A percentile compares a stretch with the other conserved stretches of the same genome.
phyloP scores from a whole-genome alignment of 768 basidiomycete species.

The Termitomyces sp. region DNA sequence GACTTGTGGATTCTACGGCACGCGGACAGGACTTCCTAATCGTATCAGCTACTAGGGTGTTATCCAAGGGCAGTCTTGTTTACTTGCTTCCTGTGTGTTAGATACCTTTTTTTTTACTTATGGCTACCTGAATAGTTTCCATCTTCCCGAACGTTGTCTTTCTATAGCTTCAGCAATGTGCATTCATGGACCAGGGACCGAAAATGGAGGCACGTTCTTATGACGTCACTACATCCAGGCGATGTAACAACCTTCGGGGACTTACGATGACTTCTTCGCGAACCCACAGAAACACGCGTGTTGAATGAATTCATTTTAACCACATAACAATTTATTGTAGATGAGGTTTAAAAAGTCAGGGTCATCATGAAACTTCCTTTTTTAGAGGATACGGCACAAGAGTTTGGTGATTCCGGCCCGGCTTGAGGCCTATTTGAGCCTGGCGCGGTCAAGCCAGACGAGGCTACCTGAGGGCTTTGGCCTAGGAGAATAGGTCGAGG shows the following conservation, averaged over 20 bases:
- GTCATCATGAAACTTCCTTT: background rate
- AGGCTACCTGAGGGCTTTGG: no score
- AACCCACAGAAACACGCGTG: background rate
- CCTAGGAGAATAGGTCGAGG: no score
- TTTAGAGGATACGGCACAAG: no score
- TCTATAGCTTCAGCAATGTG: background rate
- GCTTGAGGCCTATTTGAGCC: no score
- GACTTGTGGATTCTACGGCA: background rate
- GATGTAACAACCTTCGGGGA: background rate
- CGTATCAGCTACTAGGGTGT: background rate
- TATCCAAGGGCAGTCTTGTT: background rate
- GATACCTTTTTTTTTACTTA: background rate
- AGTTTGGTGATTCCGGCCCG: no score
- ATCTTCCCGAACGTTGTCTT: background rate
- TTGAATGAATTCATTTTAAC: background rate
- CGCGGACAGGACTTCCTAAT: conserved; percentile 4
- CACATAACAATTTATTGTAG: background rate
- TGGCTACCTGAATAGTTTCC: background rate
- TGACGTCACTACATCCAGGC: background rate
- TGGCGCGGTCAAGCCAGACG: no score
- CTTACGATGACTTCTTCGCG: background rate
- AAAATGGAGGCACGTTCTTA: background rate
- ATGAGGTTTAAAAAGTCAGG: background rate
- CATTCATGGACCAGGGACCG: no score
- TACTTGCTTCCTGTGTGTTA: background rate